Base-by-base conservation (phyloP, 208 protist genomes). In the Leishmania braziliensis region DNA sequence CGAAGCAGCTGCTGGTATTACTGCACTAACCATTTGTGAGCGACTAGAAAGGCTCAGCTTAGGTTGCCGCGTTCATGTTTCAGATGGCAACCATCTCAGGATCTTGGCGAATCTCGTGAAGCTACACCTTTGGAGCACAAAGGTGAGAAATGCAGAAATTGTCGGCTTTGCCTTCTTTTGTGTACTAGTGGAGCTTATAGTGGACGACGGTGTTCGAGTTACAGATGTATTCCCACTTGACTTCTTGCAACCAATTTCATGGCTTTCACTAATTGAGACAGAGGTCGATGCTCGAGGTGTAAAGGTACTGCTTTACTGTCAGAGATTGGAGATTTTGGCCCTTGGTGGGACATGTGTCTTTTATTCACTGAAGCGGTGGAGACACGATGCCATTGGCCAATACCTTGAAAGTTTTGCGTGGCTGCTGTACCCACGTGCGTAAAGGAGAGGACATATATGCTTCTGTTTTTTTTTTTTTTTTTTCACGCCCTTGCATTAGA, bases 41-140 rank as follows among this genome's bases (percentile, higher is more conserved):
- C 71, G 63, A 12, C 76, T 94, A 18, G 82, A 91, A 70, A 89
- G 86, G 71, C 73, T 94, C 6, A 86, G 88, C 60, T 77, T 94
- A 29, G 85, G 85, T 36, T 85, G 90, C 36, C 92, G 90, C 68
- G 54, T 79, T 29, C 66, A 76, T n/a, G 76, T 94, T n/a, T 89
- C 86, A 5, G 70, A 92, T 76, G 85, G 92, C 33, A 94, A 92
- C 78, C 79, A 69, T 66, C 74, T 94, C 0, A 66, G 79, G 6
- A 33, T 50, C 0, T 65, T 94, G 66, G n/a, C 54, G 2, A 46
- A 53, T 10, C 69, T 94, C 39, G 75, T 84, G 73, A 88, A 94
- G 36, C 66, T 94, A 18, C 88, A 94, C 83, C 79, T 94, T 2
- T 94, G 88, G 80, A 90, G 81, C 68, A 94, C 90, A 3, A 85